Conservation (phyloP, 352 stramenopile genomes). For the Pythium pectinolyticum region DNA sequence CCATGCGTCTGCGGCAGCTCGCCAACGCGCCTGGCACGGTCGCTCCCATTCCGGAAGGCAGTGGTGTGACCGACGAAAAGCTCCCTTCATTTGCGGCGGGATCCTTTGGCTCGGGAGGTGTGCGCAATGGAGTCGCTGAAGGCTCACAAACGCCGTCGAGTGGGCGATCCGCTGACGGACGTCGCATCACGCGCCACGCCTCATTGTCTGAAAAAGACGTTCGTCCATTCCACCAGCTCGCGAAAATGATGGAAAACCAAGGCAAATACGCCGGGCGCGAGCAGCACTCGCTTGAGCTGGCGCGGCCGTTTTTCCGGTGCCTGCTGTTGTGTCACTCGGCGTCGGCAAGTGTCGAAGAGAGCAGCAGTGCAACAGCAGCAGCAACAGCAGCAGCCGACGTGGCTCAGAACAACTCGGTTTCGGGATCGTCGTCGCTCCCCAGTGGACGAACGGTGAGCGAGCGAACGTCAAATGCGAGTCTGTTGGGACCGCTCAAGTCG, state of each 20-base stretch:
- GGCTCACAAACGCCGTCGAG: slow-evolving; percentile 7
- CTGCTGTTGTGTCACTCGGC: slow-evolving; percentile 81
- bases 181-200: slow-evolving; percentile 38
- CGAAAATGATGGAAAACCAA: slow-evolving; percentile 69
- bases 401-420: not conserved
- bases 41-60: slow-evolving; percentile 13
- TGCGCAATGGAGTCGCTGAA: slow-evolving; percentile 19
- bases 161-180: slow-evolving; percentile 25
- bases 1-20: slow-evolving; percentile 50
- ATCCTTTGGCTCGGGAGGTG: slow-evolving; percentile 16
- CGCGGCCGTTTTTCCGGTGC: slow-evolving; percentile 78
- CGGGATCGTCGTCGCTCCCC: slow-evolving; percentile 4
- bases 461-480: slow-evolving; percentile 29
- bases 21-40: slow-evolving; percentile 30
- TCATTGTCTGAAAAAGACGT: slow-evolving; percentile 72
- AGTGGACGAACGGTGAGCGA: slow-evolving; percentile 26
- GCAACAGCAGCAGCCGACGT: not conserved
- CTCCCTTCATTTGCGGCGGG: slow-evolving; percentile 16
- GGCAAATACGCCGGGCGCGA: slow-evolving; percentile 51
- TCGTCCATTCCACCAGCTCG: slow-evolving; percentile 58
- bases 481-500: slow-evolving; percentile 23
- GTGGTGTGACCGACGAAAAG: not conserved
- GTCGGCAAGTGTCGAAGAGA: slow-evolving; percentile 57
- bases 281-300: slow-evolving; percentile 54
- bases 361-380: too few species aligned